phyloP scores from a whole-genome alignment of 2,329 filamentous ascomycete species.

The Colletotrichum caudatum region DNA sequence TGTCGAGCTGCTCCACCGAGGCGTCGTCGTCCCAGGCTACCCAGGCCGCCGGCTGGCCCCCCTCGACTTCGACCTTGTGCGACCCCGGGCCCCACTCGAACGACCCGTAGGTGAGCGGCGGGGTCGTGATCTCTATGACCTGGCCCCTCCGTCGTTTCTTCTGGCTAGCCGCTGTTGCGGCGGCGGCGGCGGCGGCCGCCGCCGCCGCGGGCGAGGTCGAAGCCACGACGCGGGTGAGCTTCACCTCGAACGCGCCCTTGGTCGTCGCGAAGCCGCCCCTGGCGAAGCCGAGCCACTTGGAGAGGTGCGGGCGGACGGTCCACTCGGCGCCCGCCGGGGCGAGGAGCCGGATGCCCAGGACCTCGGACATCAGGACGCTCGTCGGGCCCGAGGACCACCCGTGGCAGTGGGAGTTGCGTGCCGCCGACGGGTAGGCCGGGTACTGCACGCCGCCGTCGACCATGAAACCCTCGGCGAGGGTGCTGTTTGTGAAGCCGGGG shows the following conservation, averaged over 20 bases:
- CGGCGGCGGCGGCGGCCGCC: no score
- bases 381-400: slow-evolving; percentile 54
- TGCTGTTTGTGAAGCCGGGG: slow-evolving; percentile 56
- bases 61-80: slow-evolving; percentile 35
- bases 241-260: slow-evolving; percentile 51
- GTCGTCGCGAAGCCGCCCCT: slow-evolving; percentile 53
- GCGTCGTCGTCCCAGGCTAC: slow-evolving; percentile 36
- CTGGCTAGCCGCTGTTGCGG: not conserved
- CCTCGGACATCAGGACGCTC: slow-evolving; percentile 46
- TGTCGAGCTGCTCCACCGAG: slow-evolving; percentile 39
- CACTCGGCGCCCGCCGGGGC: slow-evolving; percentile 46
- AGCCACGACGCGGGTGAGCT: slow-evolving; percentile 43
- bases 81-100: slow-evolving; percentile 41
- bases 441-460: slow-evolving; percentile 53
- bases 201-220: slow-evolving; percentile 28
- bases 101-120: slow-evolving; percentile 41
- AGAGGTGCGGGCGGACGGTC: slow-evolving; percentile 47
- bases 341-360: slow-evolving; percentile 49
- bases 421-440: slow-evolving; percentile 48
- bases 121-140: slow-evolving; percentile 37
- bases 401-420: slow-evolving; percentile 52
- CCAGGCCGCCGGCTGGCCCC: slow-evolving; percentile 33
- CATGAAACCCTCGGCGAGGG: slow-evolving; percentile 57
- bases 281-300: slow-evolving; percentile 50
- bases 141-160: slow-evolving; percentile 30